Evolutionary conservation across 768 basidiomycete species (phyloP).

Genomic region (Russula vinacea): DNA sequence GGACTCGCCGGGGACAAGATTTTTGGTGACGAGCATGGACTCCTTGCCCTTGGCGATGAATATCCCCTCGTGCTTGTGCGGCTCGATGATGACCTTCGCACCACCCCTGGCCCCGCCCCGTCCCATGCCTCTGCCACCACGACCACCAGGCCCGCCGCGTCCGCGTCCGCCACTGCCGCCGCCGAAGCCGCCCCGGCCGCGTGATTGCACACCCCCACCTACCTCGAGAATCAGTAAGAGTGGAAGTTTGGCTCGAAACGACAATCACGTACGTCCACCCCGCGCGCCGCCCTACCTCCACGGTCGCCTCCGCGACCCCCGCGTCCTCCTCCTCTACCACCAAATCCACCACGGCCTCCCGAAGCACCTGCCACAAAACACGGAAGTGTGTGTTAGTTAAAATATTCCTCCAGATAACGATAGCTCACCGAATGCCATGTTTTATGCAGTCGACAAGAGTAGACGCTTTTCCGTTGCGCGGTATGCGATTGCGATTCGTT

Average conservation of each 20-base stretch:
- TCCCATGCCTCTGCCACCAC: constrained; percentile 52
- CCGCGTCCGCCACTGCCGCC: constrained; percentile 30
- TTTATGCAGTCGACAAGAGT: constrained; percentile 9
- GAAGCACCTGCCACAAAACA: constrained; percentile 45
- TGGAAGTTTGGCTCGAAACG: background rate
- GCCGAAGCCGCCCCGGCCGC: constrained; percentile 34
- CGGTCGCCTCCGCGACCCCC: constrained; percentile 40
- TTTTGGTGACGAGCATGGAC: constrained; percentile 94
- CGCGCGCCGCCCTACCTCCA: constrained; percentile 37
- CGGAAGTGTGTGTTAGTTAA: constrained; percentile 2
- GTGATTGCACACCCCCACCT: constrained; percentile 35
- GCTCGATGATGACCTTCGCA: constrained; percentile 87
- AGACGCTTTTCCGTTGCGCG: background rate
- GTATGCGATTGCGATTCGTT: background rate
- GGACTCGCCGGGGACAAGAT: constrained; percentile 94
- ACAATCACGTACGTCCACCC: constrained; percentile 29
- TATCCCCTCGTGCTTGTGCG: constrained; percentile 90
- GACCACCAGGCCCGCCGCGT: constrained; percentile 49
- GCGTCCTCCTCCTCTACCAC: constrained; percentile 33
- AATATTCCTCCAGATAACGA: background rate
- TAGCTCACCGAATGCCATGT: constrained; percentile 38
- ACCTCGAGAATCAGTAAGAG: constrained; percentile 13
- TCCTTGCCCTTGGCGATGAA: constrained; percentile 99
- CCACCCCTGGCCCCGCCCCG: constrained; percentile 84
- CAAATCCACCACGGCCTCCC: constrained; percentile 67